These are phyloP conservation scores for Recurvomyces mirabilis DNA, from an alignment of 495 filamentous ascomycete species.

Conservation along the genomic window DNA sequence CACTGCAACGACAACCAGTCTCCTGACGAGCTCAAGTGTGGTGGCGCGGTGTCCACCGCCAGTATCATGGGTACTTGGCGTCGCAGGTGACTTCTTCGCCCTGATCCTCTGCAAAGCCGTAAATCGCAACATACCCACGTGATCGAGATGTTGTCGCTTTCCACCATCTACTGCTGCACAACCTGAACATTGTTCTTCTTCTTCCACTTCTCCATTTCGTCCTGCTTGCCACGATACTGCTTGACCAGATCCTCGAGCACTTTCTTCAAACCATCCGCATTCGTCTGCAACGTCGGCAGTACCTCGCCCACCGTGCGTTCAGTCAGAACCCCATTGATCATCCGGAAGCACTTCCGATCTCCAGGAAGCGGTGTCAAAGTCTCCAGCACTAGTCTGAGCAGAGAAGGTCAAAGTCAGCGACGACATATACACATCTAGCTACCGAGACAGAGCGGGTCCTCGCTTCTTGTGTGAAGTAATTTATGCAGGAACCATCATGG, in stretches of 20 bases:
- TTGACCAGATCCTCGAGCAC: constrained; percentile 93
- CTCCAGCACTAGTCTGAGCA: constrained; percentile 77
- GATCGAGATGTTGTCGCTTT: too few species aligned
- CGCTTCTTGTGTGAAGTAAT: too few species aligned
- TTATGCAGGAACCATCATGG: constrained; percentile 9
- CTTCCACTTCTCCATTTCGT: constrained; percentile 98
- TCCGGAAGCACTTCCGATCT: constrained; percentile 93
- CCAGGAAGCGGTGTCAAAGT: constrained; percentile 71
- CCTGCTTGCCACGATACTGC: constrained; percentile 91
- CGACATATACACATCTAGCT: too few species aligned
- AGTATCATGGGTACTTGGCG: too few species aligned
- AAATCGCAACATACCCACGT: too few species aligned
- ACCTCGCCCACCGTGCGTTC: constrained; percentile 91
- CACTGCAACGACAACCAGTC: too few species aligned
- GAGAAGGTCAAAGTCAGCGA: too few species aligned
- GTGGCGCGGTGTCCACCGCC: too few species aligned
- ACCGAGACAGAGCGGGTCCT: too few species aligned
- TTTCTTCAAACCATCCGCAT: constrained; percentile 86
- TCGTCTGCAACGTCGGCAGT: constrained; percentile 81
- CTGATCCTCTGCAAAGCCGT: too few species aligned
- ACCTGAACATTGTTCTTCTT: constrained; percentile 99
- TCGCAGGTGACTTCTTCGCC: too few species aligned
- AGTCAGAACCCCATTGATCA: constrained; percentile 94
- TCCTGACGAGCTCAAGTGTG: too few species aligned
- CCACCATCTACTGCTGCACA: constrained; percentile 69